Evolutionary conservation across 2,329 filamentous ascomycete species (phyloP).

Genomic region (Teratosphaeria destructans): DNA sequence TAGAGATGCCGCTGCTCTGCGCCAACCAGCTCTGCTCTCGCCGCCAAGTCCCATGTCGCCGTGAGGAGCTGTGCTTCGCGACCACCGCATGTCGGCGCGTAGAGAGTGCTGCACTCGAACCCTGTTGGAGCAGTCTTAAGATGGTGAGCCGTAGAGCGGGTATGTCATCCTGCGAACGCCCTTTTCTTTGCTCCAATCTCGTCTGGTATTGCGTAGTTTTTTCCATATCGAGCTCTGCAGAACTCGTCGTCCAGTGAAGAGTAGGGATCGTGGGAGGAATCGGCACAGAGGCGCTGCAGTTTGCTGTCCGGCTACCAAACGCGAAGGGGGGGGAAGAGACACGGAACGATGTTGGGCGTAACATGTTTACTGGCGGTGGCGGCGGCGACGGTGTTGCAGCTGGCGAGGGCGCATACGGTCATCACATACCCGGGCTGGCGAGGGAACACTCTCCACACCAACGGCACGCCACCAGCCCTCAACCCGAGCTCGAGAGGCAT

Average conservation of each 20-base stretch:
- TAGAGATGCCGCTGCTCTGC: background rate
- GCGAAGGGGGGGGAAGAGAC: background rate
- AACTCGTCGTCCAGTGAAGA: background rate
- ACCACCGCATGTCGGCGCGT: background rate
- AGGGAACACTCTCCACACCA: constrained; percentile 75
- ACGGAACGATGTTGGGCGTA: constrained; percentile 5
- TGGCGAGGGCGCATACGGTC: constrained; percentile 59
- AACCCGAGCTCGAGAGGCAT: constrained; percentile 36
- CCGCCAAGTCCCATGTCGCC: background rate
- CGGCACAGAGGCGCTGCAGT: background rate
- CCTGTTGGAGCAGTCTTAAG: background rate
- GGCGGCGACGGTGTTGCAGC: background rate
- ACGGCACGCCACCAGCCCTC: constrained; percentile 41
- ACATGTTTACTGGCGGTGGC: constrained; percentile 2
- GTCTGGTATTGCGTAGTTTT: background rate
- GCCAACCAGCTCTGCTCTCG: background rate
- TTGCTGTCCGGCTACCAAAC: background rate
- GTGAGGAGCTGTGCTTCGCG: background rate
- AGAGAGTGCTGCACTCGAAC: background rate
- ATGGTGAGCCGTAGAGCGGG: background rate
- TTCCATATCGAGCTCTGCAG: background rate
- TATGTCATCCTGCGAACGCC: background rate
- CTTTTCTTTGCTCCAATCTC: background rate
- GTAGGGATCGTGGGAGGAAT: background rate
- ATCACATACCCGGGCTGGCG: constrained; percentile 79